phyloP scores from a whole-genome alignment of 192 early-diverging fungal genomes.

The Podila verticillata region DNA sequence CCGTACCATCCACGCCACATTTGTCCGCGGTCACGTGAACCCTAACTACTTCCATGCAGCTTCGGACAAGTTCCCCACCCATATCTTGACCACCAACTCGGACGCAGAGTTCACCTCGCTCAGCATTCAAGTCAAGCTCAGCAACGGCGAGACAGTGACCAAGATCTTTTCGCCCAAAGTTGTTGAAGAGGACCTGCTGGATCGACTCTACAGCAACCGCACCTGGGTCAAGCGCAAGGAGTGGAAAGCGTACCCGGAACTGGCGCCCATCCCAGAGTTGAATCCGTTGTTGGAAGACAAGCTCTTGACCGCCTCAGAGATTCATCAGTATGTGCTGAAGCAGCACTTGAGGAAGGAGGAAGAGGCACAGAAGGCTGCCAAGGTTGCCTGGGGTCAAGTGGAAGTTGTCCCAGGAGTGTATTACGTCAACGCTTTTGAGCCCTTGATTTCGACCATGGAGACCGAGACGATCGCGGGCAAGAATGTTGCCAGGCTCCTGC shows the following conservation, averaged over 20 bases:
- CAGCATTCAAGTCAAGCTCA: conserved; percentile 44
- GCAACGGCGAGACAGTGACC: conserved; percentile 57
- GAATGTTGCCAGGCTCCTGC: conserved; percentile 65
- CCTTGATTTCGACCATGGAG: conserved; percentile 75
- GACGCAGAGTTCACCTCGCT: conserved; percentile 56
- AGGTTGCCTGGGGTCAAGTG: conserved; percentile 22
- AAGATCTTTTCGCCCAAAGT: conserved; percentile 66
- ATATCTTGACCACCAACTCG: conserved; percentile 62
- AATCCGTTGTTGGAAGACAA: conserved; percentile 9
- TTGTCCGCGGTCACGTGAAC: conserved; percentile 63
- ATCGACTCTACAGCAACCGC: conserved; percentile 53
- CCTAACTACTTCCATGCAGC: conserved; percentile 57
- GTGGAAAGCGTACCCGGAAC: conserved; percentile 70
- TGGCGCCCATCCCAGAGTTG: conserved; percentile 41
- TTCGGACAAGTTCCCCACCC: conserved; percentile 48
- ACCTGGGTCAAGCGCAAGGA: conserved; percentile 61
- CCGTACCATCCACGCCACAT: conserved; percentile 66
- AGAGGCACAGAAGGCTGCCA: background rate
- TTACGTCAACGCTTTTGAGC: conserved; percentile 71
- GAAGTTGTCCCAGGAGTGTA: conserved; percentile 56
- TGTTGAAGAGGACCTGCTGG: conserved; percentile 55
- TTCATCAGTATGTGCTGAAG: background rate
- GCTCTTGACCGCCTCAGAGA: conserved; percentile 27
- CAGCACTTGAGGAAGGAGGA: background rate
- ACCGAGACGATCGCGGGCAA: conserved; percentile 65